Percentiles rank a stretch among this genome's conserved stretches.
Conservation (phyloP, 2,329 filamentous ascomycete species). For the Chalaropsis thielavioides region DNA sequence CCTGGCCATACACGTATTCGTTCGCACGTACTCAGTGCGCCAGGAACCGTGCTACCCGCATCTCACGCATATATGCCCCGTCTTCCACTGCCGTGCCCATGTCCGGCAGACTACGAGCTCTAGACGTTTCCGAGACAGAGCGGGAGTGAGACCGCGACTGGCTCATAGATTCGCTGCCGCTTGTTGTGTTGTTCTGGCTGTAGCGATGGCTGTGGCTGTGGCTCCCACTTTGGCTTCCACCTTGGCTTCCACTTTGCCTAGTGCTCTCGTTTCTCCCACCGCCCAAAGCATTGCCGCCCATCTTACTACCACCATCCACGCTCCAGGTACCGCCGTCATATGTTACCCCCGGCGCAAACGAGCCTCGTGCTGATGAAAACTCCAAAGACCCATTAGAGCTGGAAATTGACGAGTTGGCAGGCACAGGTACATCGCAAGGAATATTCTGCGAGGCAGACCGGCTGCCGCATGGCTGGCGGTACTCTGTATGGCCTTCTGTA, state of each 20-base stretch:
- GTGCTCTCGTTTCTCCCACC: no score
- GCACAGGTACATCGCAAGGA: slow-evolving; percentile 11
- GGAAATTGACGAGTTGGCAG: background rate
- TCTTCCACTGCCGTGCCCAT: slow-evolving; percentile 7
- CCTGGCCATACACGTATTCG: slow-evolving; percentile 5
- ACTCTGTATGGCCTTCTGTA: background rate
- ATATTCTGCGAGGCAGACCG: background rate
- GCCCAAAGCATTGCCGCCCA: no score
- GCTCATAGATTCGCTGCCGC: background rate
- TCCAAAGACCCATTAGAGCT: background rate
- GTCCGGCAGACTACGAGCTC: slow-evolving; percentile 3
- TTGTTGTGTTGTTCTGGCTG: background rate
- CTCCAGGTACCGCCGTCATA: background rate
- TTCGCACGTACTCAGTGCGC: slow-evolving; percentile 9
- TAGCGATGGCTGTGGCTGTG: background rate
- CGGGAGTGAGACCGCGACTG: background rate
- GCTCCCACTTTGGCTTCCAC: background rate
- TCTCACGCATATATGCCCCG: slow-evolving; percentile 5
- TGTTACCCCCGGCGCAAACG: background rate
- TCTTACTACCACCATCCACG: background rate
- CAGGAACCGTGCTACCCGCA: slow-evolving; percentile 10
- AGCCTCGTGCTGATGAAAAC: background rate
- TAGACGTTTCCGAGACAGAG: background rate
- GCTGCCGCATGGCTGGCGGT: background rate
- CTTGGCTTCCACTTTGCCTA: background rate